Evolutionary conservation across 2,329 filamentous ascomycete genomes (phyloP).

Genomic region (Exophiala sideris): DNA sequence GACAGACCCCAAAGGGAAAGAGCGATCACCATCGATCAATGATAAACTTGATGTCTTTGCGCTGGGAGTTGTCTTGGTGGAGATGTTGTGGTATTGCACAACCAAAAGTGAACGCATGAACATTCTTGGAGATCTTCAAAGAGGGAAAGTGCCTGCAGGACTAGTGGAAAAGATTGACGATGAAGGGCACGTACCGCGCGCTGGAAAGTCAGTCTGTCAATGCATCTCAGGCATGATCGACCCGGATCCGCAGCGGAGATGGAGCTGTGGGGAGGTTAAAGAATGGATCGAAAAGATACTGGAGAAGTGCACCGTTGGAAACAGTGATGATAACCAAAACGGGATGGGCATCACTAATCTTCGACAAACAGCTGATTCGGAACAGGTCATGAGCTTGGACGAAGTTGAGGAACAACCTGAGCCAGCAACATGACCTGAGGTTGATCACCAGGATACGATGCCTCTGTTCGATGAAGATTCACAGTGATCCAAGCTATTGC

Average conservation of each 20-base stretch:
- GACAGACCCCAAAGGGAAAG: constrained; percentile 4
- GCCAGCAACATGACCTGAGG: neutral
- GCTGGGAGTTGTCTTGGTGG: constrained; percentile 48
- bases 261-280: constrained; percentile 38
- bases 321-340: neutral
- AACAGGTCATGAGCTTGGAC: neutral
- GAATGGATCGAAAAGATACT: constrained; percentile 31
- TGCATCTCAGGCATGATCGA: constrained; percentile 45
- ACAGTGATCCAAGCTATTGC: no score
- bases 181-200: constrained; percentile 30
- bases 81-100: constrained; percentile 56
- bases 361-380: neutral
- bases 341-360: neutral
- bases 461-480: no score
- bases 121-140: constrained; percentile 40
- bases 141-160: constrained; percentile 35
- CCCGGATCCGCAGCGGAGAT: constrained; percentile 35
- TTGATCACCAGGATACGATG: no score
- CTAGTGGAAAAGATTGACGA: constrained; percentile 38
- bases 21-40: constrained; percentile 31
- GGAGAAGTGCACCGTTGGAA: neutral
- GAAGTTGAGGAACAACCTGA: neutral
- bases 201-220: constrained; percentile 34
- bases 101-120: constrained; percentile 49
- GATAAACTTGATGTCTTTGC: constrained; percentile 49